These are phyloP conservation scores for Penicillium ochrochloron DNA, from an alignment of 495 filamentous ascomycete genomes.

Conservation along the genomic window DNA sequence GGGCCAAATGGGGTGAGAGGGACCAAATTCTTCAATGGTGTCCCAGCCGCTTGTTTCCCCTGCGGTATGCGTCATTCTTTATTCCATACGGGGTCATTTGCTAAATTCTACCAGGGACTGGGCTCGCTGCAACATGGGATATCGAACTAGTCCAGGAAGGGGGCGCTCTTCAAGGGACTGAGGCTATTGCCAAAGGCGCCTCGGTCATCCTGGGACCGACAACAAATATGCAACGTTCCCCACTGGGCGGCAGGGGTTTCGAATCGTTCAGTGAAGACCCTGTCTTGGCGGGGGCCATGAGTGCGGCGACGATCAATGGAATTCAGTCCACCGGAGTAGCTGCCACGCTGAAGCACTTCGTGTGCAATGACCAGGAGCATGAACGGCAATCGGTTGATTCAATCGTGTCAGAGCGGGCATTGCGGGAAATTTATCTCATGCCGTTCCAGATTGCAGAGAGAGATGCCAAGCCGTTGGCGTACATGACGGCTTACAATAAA, in stretches of 20 bases:
- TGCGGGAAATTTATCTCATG: conserved; percentile 70
- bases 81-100: no score
- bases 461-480: conserved; percentile 56
- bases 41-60: conserved; percentile 21
- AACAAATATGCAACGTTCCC: no score
- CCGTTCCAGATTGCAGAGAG: conserved; percentile 68
- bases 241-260: conserved; percentile 72
- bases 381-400: no score
- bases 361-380: no score
- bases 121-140: no score
- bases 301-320: conserved; percentile 63
- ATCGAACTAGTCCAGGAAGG: no score
- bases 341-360: conserved; percentile 72
- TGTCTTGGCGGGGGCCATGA: conserved; percentile 62
- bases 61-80: no score
- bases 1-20: conserved; percentile 72
- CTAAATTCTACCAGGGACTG: no score
- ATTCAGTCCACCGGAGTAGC: conserved; percentile 63
- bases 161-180: no score
- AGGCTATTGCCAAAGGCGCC: no score
- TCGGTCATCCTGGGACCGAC: no score
- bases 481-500: conserved; percentile 75
- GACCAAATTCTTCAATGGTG: conserved; percentile 64
- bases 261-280: conserved; percentile 76
- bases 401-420: no score